Evolutionary conservation across 495 filamentous ascomycete genomes (phyloP).

Genomic region (Aspergillus haitiensis): DNA sequence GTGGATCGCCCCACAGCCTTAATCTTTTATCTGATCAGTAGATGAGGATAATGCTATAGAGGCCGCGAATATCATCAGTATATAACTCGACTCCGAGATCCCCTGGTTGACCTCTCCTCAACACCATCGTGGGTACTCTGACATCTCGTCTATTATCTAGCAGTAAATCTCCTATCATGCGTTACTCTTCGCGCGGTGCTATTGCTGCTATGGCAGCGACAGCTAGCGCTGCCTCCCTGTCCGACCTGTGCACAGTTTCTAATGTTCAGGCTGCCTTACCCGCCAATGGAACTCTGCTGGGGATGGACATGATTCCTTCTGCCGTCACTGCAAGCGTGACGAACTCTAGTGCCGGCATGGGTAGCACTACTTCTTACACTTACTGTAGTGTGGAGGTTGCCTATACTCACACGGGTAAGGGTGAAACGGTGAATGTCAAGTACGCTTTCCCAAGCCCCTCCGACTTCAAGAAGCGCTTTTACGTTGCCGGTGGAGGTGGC

Average conservation of each 20-base stretch:
- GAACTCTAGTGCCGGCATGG: conserved; percentile 25
- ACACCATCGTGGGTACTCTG: no score
- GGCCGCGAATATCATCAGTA: no score
- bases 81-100: no score
- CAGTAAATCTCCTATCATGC: background rate
- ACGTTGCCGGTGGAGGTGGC: conserved; percentile 40
- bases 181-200: conserved; percentile 18
- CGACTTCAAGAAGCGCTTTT: conserved; percentile 41
- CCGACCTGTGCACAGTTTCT: conserved; percentile 37
- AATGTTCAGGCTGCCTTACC: conserved; percentile 34
- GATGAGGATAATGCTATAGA: no score
- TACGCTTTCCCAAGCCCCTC: conserved; percentile 36
- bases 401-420: conserved; percentile 39
- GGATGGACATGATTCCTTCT: conserved; percentile 34
- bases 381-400: conserved; percentile 42
- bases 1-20: no score
- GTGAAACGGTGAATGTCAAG: conserved; percentile 33
- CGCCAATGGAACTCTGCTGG: conserved; percentile 36
- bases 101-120: no score
- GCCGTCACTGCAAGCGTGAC: conserved; percentile 29
- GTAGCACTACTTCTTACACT: conserved; percentile 26
- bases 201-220: conserved; percentile 30
- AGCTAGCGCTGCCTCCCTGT: conserved; percentile 31
- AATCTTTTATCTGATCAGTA: no score
- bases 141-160: background rate